Conservation (phyloP, 2,329 filamentous ascomycete species). For the Exophiala oligosperma region DNA sequence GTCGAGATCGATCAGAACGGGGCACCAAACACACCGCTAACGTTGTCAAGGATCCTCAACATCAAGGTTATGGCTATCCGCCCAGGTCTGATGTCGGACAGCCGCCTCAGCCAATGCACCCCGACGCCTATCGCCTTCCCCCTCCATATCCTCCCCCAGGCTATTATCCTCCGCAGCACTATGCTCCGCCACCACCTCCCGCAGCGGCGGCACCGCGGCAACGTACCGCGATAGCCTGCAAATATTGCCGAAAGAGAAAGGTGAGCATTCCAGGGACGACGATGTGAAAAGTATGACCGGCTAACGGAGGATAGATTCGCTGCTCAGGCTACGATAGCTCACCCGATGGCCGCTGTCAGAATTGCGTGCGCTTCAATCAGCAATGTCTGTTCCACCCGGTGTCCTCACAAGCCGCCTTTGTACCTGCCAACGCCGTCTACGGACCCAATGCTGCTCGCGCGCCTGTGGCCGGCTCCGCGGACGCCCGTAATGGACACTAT, state of each 20-base stretch:
- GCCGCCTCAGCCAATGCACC: constrained; percentile 38
- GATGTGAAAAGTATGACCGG: background rate
- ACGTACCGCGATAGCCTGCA: constrained; percentile 53
- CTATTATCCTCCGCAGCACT: constrained; percentile 42
- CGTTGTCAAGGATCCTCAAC: constrained; percentile 24
- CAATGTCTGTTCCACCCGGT: constrained; percentile 77
- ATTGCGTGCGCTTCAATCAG: constrained; percentile 72
- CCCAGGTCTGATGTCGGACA: constrained; percentile 40
- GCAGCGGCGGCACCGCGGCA: constrained; percentile 49
- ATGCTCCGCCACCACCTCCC: constrained; percentile 38
- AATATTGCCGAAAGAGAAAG: constrained; percentile 54
- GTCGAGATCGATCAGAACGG: constrained; percentile 20
- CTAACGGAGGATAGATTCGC: constrained; percentile 59
- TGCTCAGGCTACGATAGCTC: constrained; percentile 74
- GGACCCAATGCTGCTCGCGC: constrained; percentile 43
- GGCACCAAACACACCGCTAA: constrained; percentile 12
- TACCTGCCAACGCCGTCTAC: constrained; percentile 69
- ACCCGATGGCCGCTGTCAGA: constrained; percentile 70
- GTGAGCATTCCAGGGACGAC: constrained; percentile 35
- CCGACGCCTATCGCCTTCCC: constrained; percentile 45
- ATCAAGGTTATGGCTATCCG: constrained; percentile 35
- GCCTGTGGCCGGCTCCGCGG: constrained; percentile 26
- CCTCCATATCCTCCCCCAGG: constrained; percentile 39
- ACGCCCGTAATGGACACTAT: constrained; percentile 31
- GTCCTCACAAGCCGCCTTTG: constrained; percentile 71